phyloP scores from a whole-genome alignment of 305 asterid species.

The Solanum hybrid region DNA sequence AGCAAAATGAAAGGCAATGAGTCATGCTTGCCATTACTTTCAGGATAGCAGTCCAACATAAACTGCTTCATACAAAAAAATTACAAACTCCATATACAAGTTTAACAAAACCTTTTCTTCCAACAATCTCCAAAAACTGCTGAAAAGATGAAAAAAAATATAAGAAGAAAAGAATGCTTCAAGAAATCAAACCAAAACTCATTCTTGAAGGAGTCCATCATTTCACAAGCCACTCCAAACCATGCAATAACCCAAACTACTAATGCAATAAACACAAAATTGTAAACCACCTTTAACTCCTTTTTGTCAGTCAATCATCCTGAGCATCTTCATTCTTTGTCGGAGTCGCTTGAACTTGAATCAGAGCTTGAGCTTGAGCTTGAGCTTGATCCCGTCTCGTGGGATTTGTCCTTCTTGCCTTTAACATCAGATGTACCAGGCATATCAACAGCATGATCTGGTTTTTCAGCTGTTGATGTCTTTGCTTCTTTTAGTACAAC shows the following conservation, averaged over 20 bases:
- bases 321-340: constrained; percentile 25
- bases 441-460: not conserved
- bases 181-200: constrained; percentile 49
- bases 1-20: not conserved
- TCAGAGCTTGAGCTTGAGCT: constrained; percentile 40
- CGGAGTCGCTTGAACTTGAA: constrained; percentile 52
- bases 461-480: not conserved
- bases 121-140: constrained; percentile 28
- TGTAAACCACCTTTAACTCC: not conserved
- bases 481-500: not conserved
- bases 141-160: not conserved
- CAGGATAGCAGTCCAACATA: not conserved
- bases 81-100: not conserved
- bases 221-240: constrained; percentile 18
- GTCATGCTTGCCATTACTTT: not conserved
- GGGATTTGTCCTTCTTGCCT: constrained; percentile 26
- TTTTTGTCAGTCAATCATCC: not conserved
- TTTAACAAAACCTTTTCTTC: constrained; percentile 7
- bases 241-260: constrained; percentile 5
- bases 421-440: constrained; percentile 7
- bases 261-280: not conserved
- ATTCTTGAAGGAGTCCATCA: constrained; percentile 44
- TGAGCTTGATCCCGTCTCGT: constrained; percentile 34
- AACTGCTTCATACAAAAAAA: not conserved
- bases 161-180: constrained; percentile 20